These are phyloP conservation scores for Mycena maculata DNA, from an alignment of 768 basidiomycete genomes.

Conservation along the genomic window DNA sequence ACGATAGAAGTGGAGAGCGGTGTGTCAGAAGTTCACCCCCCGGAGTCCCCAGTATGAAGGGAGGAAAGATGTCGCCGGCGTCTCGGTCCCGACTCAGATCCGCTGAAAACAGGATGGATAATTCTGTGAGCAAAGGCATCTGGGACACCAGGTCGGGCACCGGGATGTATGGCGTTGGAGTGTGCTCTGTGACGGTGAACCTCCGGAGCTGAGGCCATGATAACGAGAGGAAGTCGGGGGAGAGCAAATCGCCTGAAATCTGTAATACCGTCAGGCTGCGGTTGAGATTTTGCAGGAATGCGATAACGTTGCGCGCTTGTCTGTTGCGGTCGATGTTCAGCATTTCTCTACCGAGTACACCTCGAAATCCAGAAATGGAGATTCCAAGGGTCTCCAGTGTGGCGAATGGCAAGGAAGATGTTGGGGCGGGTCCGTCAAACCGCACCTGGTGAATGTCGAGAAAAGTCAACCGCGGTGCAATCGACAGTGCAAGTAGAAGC, in stretches of 20 bases:
- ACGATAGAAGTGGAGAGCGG: background rate
- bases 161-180: conserved; percentile 6
- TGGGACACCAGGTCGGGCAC: background rate
- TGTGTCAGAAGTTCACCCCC: background rate
- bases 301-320: background rate
- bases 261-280: background rate
- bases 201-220: background rate
- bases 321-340: background rate
- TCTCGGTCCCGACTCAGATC: conserved; percentile 12
- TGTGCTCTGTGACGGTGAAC: too few relatives aligned
- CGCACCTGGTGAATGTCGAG: conserved; percentile 12
- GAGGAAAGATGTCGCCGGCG: background rate
- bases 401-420: background rate
- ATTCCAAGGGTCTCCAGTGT: background rate
- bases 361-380: conserved; percentile 3
- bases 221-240: background rate
- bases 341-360: background rate
- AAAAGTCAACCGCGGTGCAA: background rate
- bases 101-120: background rate
- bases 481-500: background rate
- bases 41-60: conserved; percentile 12
- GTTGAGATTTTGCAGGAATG: background rate
- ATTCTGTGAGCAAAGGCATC: conserved; percentile 1
- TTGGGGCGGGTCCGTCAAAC: background rate
- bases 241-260: conserved; percentile 15